These are phyloP conservation scores for Avena eriantha DNA, from an alignment of 176 grass and related monocot species.

Conservation along the genomic window DNA sequence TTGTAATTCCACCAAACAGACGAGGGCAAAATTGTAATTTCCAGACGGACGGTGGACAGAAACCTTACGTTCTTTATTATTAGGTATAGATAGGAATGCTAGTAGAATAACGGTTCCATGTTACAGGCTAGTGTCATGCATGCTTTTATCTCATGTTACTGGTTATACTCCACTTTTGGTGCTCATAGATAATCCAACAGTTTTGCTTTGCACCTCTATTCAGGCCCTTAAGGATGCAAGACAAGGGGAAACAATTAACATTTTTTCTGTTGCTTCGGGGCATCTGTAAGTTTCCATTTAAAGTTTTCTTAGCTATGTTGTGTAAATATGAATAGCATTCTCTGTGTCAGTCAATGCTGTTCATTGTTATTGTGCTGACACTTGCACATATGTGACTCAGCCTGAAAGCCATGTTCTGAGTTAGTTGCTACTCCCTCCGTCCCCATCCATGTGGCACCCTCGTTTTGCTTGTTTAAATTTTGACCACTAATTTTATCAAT, in stretches of 20 bases:
- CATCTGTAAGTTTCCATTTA: constrained; percentile 83
- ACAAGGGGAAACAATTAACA: constrained; percentile 92
- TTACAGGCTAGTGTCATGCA: constrained; percentile 21
- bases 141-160: constrained; percentile 28
- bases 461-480: too few species aligned
- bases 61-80: too few species aligned
- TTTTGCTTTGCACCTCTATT: constrained; percentile 43
- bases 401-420: constrained; percentile 25
- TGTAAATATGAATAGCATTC: constrained; percentile 29
- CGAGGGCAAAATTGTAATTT: too few species aligned
- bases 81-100: background rate
- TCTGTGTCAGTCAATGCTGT: constrained; percentile 5
- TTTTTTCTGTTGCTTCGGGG: constrained; percentile 99
- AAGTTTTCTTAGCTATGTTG: background rate
- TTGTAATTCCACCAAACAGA: too few species aligned
- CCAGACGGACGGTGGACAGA: too few species aligned
- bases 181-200: constrained; percentile 28
- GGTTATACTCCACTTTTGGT: constrained; percentile 14
- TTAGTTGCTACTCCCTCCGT: background rate
- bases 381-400: background rate
- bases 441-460: too few species aligned
- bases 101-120: background rate
- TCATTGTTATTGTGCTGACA: constrained; percentile 25
- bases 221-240: constrained; percentile 74
- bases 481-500: background rate